Evolutionary conservation across 306 rosid species (phyloP).

Genomic region (Castanea crenata): DNA sequence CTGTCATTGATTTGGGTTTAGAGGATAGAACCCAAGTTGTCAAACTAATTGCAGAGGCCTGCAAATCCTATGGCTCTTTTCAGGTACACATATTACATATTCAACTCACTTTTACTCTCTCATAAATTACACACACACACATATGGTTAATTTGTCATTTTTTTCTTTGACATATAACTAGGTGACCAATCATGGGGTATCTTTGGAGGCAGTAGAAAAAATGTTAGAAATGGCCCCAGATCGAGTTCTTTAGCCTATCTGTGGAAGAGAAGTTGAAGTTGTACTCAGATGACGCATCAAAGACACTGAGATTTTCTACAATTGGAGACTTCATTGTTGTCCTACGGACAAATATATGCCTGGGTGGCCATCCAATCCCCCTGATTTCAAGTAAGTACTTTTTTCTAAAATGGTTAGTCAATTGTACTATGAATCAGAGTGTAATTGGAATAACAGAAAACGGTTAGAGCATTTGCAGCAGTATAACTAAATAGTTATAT

Average conservation of each 20-base stretch:
- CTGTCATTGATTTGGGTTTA: slow-evolving; percentile 60
- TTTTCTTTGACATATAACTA: slow-evolving; percentile 9
- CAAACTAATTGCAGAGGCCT: slow-evolving; percentile 52
- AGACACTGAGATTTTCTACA: slow-evolving; percentile 72
- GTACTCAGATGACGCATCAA: slow-evolving; percentile 81
- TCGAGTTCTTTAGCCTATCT: slow-evolving; percentile 59
- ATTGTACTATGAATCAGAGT: no score
- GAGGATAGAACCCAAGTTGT: slow-evolving; percentile 28
- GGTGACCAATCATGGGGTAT: slow-evolving; percentile 81
- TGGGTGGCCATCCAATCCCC: slow-evolving; percentile 83
- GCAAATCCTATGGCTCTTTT: slow-evolving; percentile 70
- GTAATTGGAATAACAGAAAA: no score
- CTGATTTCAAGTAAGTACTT: slow-evolving; percentile 64
- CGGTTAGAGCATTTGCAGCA: no score
- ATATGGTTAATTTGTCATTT: neutral
- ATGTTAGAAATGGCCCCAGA: slow-evolving; percentile 38
- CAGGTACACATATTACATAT: slow-evolving; percentile 46
- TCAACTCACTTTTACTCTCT: no score
- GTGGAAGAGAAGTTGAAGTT: slow-evolving; percentile 84
- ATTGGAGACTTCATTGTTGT: slow-evolving; percentile 94
- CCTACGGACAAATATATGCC: slow-evolving; percentile 63
- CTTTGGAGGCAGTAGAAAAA: slow-evolving; percentile 44
- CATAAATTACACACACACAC: no score
- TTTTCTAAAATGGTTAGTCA: no score
- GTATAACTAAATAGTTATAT: no score